Conservation (phyloP, 441 rosid species). For the Corymbia citriodora region DNA sequence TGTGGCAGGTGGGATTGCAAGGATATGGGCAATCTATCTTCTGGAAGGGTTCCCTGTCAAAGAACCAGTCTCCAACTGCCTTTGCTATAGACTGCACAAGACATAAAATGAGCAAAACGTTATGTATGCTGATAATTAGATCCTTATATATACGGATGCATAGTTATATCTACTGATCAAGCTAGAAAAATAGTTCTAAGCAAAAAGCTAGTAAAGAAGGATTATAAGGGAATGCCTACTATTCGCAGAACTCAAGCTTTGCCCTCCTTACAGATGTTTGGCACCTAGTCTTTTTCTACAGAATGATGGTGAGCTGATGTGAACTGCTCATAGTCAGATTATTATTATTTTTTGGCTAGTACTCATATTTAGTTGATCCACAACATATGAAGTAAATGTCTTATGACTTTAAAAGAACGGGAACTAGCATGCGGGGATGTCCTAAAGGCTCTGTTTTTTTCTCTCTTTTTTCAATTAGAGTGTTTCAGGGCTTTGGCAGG, state of each 20-base stretch:
- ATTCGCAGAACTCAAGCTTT: not conserved
- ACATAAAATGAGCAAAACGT: not conserved
- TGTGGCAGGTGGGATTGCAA: slow-evolving; percentile 86
- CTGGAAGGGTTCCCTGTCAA: slow-evolving; percentile 41
- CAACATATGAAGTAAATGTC: not conserved
- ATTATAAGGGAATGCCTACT: not conserved
- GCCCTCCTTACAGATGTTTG: not conserved
- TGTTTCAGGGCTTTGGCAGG: not conserved
- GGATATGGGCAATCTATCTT: slow-evolving; percentile 91
- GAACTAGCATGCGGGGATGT: not conserved
- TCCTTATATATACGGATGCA: not conserved
- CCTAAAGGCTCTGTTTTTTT: not conserved
- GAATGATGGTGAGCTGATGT: not conserved
- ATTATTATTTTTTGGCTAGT: not conserved
- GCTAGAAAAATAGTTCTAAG: not conserved
- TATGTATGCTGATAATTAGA: not conserved
- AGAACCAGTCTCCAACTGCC: slow-evolving; percentile 96
- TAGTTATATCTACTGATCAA: not conserved
- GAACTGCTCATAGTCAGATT: not conserved
- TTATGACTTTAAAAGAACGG: not conserved
- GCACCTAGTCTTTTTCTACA: not conserved
- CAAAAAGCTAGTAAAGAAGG: not conserved
- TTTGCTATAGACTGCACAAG: slow-evolving; percentile 67
- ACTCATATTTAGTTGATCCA: not conserved
- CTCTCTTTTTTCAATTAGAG: not conserved